A percentile compares a stretch with the other conserved stretches of the same genome.
These are phyloP conservation scores for Scalesia atractyloides DNA, from an alignment of 129 eudicot genomes.

Conservation along the genomic window DNA sequence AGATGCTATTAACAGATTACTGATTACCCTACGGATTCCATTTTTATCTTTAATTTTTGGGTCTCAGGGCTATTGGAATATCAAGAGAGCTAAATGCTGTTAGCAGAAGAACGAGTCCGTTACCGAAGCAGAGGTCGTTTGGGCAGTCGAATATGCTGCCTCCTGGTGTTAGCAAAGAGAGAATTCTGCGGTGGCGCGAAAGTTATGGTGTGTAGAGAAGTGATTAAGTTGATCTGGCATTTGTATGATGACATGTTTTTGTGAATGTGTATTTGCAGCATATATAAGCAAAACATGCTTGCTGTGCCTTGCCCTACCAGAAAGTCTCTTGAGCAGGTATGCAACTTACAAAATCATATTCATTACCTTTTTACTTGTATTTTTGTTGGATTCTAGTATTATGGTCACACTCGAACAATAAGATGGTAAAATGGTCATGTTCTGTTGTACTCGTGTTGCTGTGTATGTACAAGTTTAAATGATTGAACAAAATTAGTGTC, in stretches of 20 bases:
- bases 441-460: background rate
- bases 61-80: slow-evolving; percentile 43
- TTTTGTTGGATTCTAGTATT: background rate
- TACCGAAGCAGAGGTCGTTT: slow-evolving; percentile 62
- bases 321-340: slow-evolving; percentile 47
- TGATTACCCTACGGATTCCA: background rate
- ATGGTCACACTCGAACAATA: background rate
- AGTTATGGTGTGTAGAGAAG: slow-evolving; percentile 36
- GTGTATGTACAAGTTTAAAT: background rate
- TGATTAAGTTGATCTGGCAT: background rate
- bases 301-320: slow-evolving; percentile 55
- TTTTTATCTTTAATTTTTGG: background rate
- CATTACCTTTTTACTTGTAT: background rate
- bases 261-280: slow-evolving; percentile 44
- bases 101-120: slow-evolving; percentile 44
- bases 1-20: background rate
- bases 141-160: slow-evolving; percentile 25
- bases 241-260: slow-evolving; percentile 13
- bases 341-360: background rate
- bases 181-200: slow-evolving; percentile 60
- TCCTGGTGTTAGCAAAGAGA: slow-evolving; percentile 42
- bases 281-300: slow-evolving; percentile 48
- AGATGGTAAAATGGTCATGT: background rate
- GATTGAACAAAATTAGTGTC: background rate
- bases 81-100: slow-evolving; percentile 34